Conservation (phyloP, 2,329 filamentous ascomycete genomes). For the Trichoderma gracile region DNA sequence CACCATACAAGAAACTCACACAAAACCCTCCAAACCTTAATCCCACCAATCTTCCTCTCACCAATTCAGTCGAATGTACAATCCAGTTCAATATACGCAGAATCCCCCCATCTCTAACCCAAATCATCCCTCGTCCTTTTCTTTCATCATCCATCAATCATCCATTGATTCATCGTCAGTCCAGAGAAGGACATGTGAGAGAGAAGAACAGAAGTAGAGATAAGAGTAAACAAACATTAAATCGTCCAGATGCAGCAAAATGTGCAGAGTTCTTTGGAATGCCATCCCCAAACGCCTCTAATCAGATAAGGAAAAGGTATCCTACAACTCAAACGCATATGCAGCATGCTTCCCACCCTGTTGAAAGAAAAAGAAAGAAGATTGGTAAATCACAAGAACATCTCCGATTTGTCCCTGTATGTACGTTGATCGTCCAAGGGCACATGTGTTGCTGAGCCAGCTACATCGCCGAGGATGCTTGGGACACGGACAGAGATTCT, state of each 20-base stretch:
- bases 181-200: conserved; percentile 1
- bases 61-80: conserved; percentile 28
- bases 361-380: conserved; percentile 2
- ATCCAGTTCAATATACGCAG: conserved; percentile 29
- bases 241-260: conserved; percentile 23
- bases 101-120: conserved; percentile 33
- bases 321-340: conserved; percentile 25
- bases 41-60: background rate
- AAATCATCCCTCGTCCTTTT: background rate
- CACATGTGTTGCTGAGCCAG: conserved; percentile 5
- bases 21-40: background rate
- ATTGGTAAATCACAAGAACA: background rate
- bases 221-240: background rate
- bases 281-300: conserved; percentile 26
- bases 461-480: background rate
- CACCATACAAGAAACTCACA: conserved; percentile 15
- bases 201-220: background rate
- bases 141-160: conserved; percentile 25
- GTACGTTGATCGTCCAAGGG: conserved; percentile 9
- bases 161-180: conserved; percentile 13
- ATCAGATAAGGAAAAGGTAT: conserved; percentile 22
- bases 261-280: conserved; percentile 21
- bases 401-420: conserved; percentile 13
- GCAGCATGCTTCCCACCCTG: conserved; percentile 16
- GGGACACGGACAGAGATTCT: background rate